phyloP scores from a whole-genome alignment of 768 basidiomycete genomes.

The Phanerochaete carnosa region DNA sequence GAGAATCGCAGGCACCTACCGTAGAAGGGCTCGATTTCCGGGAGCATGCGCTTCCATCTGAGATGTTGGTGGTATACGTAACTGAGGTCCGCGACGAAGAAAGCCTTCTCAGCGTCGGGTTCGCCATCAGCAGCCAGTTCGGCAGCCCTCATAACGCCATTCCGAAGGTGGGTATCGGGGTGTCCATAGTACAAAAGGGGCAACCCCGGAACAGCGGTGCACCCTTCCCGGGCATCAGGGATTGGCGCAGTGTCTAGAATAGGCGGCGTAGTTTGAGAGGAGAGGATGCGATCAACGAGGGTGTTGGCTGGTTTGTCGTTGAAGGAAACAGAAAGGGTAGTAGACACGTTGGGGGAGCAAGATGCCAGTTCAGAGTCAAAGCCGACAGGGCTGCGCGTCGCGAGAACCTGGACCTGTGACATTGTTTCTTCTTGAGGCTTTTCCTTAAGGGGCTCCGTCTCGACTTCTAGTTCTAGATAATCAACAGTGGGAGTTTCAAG shows the following conservation, averaged over 20 bases:
- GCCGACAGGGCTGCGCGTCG: constrained; percentile 27
- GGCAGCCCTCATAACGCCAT: constrained; percentile 69
- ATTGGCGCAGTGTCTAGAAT: constrained; percentile 3
- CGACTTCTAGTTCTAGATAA: constrained; percentile 21
- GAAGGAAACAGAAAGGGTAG: constrained; percentile 17
- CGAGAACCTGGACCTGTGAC: constrained; percentile 56
- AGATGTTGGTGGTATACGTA: constrained; percentile 82
- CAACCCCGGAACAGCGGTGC: constrained; percentile 51
- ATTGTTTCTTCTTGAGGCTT: constrained; percentile 32
- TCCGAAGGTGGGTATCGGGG: constrained; percentile 69
- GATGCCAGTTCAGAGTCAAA: constrained; percentile 27
- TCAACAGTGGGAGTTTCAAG: constrained; percentile 11
- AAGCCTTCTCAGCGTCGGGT: constrained; percentile 85
- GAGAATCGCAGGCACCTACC: constrained; percentile 48
- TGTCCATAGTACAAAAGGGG: constrained; percentile 69
- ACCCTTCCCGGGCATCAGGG: constrained; percentile 33
- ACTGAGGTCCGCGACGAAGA: constrained; percentile 93
- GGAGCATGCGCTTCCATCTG: constrained; percentile 75
- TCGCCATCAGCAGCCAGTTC: constrained; percentile 48
- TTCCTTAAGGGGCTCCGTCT: constrained; percentile 3
- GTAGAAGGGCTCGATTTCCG: constrained; percentile 91
- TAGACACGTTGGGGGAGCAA: constrained; percentile 22
- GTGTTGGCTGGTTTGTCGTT: constrained; percentile 20
- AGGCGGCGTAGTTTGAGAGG: constrained; percentile 3
- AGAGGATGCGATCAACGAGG: constrained; percentile 16